A percentile compares a stretch with the other conserved stretches of the same genome.
phyloP scores from a whole-genome alignment of 768 basidiomycete species.

The Bullera alba region DNA sequence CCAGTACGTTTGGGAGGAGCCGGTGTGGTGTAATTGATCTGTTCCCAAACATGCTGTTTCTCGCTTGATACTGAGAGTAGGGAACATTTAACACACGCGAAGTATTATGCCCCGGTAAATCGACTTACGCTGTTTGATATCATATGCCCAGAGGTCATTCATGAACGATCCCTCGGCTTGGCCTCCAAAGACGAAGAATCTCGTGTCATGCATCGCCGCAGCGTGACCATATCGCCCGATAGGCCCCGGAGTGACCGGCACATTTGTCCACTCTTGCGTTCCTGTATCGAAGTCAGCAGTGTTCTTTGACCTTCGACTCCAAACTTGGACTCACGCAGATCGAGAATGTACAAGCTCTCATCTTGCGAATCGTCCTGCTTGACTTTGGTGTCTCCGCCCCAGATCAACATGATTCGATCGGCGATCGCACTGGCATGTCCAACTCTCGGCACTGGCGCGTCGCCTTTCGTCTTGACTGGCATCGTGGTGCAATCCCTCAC shows the following conservation, averaged over 20 bases:
- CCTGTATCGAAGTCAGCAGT: conserved; percentile 51
- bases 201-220: conserved; percentile 82
- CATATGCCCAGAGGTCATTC: conserved; percentile 93
- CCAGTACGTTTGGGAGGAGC: conserved; percentile 76
- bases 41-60: conserved; percentile 73
- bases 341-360: conserved; percentile 85
- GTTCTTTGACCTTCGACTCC: neutral
- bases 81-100: conserved; percentile 3
- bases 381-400: conserved; percentile 93
- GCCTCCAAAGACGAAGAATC: conserved; percentile 92
- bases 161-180: conserved; percentile 91
- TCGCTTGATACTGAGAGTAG: conserved; percentile 55
- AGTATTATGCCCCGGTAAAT: neutral
- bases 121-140: conserved; percentile 79
- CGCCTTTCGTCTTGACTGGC: conserved; percentile 78
- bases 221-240: conserved; percentile 92
- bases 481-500: conserved; percentile 70
- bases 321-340: conserved; percentile 69
- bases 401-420: conserved; percentile 89
- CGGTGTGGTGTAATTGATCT: conserved; percentile 54
- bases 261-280: conserved; percentile 87
- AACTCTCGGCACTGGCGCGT: conserved; percentile 81
- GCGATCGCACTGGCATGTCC: conserved; percentile 95
- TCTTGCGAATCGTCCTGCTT: conserved; percentile 71
- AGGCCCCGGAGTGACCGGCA: conserved; percentile 68